Conservation (phyloP, 2,329 filamentous ascomycete genomes). For the Anthostomella pinea region DNA sequence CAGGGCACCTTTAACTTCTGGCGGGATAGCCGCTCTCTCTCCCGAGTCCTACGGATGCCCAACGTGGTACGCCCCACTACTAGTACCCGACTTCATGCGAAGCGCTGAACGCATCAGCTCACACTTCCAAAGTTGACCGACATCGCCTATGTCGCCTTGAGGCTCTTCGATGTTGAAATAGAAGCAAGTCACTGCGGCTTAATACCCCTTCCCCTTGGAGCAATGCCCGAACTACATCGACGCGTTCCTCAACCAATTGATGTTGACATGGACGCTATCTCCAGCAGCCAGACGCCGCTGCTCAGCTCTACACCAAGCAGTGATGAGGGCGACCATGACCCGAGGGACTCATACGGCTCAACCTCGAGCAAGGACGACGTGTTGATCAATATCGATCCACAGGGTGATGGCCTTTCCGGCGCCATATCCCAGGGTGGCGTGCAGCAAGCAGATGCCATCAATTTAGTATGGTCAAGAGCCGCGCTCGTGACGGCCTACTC, state of each 20-base stretch:
- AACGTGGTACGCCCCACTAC: too few relatives aligned
- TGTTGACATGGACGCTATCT: slow-evolving; percentile 20
- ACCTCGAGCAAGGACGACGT: slow-evolving; percentile 21
- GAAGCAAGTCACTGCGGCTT: too few relatives aligned
- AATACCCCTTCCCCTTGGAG: slow-evolving; percentile 3
- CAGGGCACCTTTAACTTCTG: too few relatives aligned
- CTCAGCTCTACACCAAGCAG: slow-evolving; percentile 20
- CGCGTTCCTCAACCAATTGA: slow-evolving; percentile 16
- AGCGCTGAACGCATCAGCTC: too few relatives aligned
- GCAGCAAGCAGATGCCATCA: slow-evolving; percentile 39
- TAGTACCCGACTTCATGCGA: too few relatives aligned
- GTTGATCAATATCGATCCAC: slow-evolving; percentile 11
- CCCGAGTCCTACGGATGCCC: too few relatives aligned
- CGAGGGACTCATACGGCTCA: slow-evolving; percentile 25
- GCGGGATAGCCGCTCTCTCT: too few relatives aligned
- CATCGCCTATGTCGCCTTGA: too few relatives aligned
- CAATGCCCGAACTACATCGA: slow-evolving; percentile 25
- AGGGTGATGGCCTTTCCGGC: slow-evolving; percentile 2
- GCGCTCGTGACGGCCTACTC: slow-evolving; percentile 37
- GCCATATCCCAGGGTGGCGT: slow-evolving; percentile 30
- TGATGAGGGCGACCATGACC: slow-evolving; percentile 13
- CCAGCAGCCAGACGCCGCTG: slow-evolving; percentile 22
- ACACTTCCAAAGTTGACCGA: too few relatives aligned
- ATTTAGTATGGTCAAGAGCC: slow-evolving; percentile 38
- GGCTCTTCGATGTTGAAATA: too few relatives aligned